Evolutionary conservation across 2,329 filamentous ascomycete genomes (phyloP).

Genomic region (Diaporthe longicolla): DNA sequence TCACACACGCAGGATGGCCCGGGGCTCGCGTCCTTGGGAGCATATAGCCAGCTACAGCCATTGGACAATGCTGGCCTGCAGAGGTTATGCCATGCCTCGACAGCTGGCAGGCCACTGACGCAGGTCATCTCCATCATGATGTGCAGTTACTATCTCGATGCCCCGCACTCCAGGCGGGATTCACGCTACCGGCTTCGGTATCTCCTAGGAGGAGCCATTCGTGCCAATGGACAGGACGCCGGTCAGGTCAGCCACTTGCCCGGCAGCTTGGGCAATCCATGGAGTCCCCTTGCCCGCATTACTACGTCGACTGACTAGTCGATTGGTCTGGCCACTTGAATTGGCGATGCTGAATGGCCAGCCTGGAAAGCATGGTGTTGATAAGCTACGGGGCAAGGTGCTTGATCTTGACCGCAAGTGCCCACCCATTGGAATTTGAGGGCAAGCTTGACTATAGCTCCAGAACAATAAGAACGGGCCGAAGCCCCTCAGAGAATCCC

Average conservation of each 20-base stretch:
- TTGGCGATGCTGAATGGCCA: constrained; percentile 39
- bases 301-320: constrained; percentile 39
- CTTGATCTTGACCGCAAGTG: constrained; percentile 28
- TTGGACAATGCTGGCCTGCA: constrained; percentile 25
- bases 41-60: constrained; percentile 1
- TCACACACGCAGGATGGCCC: constrained; percentile 1
- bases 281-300: constrained; percentile 20
- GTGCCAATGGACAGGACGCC: constrained; percentile 16
- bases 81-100: constrained; percentile 17
- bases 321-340: constrained; percentile 27
- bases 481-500: neutral
- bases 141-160: constrained; percentile 39
- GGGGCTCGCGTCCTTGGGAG: neutral
- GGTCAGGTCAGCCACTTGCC: constrained; percentile 20
- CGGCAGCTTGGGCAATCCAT: constrained; percentile 16
- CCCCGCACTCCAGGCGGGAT: constrained; percentile 19
- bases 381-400: constrained; percentile 36
- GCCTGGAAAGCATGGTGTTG: constrained; percentile 17
- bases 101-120: constrained; percentile 21
- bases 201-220: constrained; percentile 33
- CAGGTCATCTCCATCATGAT: constrained; percentile 36
- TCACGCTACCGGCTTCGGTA: constrained; percentile 13
- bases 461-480: constrained; percentile 30
- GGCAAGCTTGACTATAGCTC: constrained; percentile 18
- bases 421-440: neutral